Evolutionary conservation across 225 moss, liverwort and hornwort species (phyloP).

Genomic region (Pseudisothecium myosuroides): DNA sequence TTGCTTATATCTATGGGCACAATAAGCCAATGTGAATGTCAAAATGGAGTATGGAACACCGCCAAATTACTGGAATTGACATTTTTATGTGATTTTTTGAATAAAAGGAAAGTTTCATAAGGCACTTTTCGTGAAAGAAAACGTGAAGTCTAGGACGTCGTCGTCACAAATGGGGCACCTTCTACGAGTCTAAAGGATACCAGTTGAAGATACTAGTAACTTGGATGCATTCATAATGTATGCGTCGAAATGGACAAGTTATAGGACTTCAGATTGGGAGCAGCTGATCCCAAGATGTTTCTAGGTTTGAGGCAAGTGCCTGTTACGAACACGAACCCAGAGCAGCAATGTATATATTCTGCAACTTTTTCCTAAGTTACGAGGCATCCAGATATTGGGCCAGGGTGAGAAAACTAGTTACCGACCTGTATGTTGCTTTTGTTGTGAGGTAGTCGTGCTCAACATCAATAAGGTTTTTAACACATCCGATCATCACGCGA

Average conservation of each 20-base stretch:
- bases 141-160: not conserved
- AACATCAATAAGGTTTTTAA: slow-evolving; percentile 70
- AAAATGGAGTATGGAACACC: not conserved
- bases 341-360: not conserved
- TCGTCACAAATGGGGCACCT: not conserved
- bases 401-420: not conserved
- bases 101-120: not conserved
- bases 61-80: too few relatives aligned
- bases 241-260: not conserved
- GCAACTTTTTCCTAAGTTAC: not conserved
- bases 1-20: not conserved
- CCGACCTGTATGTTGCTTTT: slow-evolving; percentile 61
- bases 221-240: not conserved
- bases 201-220: not conserved
- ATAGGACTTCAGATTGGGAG: not conserved
- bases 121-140: not conserved
- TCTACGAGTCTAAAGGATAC: not conserved
- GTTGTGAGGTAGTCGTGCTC: slow-evolving; percentile 65
- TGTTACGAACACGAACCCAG: not conserved
- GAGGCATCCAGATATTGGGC: not conserved
- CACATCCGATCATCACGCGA: slow-evolving; percentile 52
- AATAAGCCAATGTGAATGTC: too few relatives aligned
- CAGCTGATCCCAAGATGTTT: not conserved
- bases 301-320: not conserved
- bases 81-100: not conserved